A percentile compares a stretch with the other conserved stretches of the same genome.
Conservation (phyloP, 805 yeast species). For the Zygoascus bituminiphila region DNA sequence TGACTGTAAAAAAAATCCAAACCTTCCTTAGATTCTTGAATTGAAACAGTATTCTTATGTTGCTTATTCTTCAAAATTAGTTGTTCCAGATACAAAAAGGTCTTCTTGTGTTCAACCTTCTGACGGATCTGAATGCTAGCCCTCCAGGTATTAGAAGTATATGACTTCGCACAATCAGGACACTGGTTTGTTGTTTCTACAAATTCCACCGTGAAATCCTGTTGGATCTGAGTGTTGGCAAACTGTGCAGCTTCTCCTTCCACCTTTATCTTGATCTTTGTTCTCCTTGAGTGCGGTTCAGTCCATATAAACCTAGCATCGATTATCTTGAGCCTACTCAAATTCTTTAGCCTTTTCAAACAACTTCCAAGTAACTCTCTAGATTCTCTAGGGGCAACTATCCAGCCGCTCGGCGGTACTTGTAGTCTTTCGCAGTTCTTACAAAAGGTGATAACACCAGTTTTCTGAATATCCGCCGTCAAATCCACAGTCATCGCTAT, state of each 20-base stretch:
- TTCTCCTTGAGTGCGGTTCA: slow-evolving; percentile 96
- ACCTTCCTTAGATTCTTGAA: slow-evolving; percentile 89
- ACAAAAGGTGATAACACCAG: slow-evolving; percentile 77
- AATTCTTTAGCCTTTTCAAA: slow-evolving; percentile 75
- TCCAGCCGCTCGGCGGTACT: slow-evolving; percentile 93
- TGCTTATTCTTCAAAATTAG: slow-evolving; percentile 87
- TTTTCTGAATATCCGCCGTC: slow-evolving; percentile 83
- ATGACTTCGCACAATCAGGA: slow-evolving; percentile 96
- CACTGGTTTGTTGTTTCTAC: slow-evolving; percentile 94
- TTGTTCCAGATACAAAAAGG: slow-evolving; percentile 92
- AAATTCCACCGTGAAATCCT: slow-evolving; percentile 88
- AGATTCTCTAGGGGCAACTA: slow-evolving; percentile 78
- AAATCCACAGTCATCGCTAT: slow-evolving; percentile 85
- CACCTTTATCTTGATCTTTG: slow-evolving; percentile 82
- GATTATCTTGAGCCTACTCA: slow-evolving; percentile 73
- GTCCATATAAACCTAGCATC: slow-evolving; percentile 98
- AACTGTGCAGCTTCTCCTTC: slow-evolving; percentile 83
- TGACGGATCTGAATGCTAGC: slow-evolving; percentile 97
- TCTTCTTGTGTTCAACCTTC: slow-evolving; percentile 93
- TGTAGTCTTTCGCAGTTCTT: slow-evolving; percentile 88
- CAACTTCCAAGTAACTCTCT: slow-evolving; percentile 83
- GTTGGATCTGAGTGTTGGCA: slow-evolving; percentile 85
- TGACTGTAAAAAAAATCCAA: slow-evolving; percentile 86
- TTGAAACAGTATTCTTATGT: slow-evolving; percentile 87
- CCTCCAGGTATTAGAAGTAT: slow-evolving; percentile 95